phyloP scores from a whole-genome alignment of 331 rosid genomes.

The Prunus yedoensis region DNA sequence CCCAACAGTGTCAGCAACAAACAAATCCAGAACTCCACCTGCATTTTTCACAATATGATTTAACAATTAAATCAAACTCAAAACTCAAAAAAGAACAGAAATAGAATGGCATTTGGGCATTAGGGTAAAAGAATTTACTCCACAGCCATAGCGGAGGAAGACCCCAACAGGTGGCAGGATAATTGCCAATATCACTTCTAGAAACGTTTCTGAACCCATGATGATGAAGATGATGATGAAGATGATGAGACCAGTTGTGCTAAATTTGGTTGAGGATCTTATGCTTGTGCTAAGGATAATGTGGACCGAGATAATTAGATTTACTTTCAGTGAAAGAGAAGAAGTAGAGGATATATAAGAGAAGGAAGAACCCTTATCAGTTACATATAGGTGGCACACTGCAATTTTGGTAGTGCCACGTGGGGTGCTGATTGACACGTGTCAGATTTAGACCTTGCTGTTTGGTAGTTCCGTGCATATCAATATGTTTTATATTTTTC shows the following conservation, averaged over 20 bases:
- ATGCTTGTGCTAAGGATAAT: background rate
- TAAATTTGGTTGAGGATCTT: too few species aligned
- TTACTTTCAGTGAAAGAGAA: background rate
- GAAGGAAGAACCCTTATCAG: background rate
- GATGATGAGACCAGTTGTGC: background rate
- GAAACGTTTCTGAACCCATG: conserved; percentile 67
- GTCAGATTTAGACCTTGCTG: background rate
- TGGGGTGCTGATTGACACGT: background rate
- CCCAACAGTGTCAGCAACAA: conserved; percentile 64
- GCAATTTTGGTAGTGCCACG: conserved; percentile 4
- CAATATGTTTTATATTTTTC: too few species aligned
- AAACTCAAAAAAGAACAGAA: background rate
- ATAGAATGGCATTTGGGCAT: background rate
- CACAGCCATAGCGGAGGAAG: conserved; percentile 70
- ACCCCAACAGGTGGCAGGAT: conserved; percentile 70
- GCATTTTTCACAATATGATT: conserved; percentile 22
- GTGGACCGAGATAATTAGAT: too few species aligned
- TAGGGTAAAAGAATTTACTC: conserved; percentile 23
- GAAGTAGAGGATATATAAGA: background rate
- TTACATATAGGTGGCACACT: background rate
- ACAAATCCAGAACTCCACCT: conserved; percentile 83
- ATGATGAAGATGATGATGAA: background rate
- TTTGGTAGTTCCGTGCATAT: too few species aligned
- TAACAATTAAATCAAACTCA: background rate
- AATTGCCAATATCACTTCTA: conserved; percentile 61